phyloP scores from a whole-genome alignment of 1,284 basidiomycete species.

The Leccinum solheimii region DNA sequence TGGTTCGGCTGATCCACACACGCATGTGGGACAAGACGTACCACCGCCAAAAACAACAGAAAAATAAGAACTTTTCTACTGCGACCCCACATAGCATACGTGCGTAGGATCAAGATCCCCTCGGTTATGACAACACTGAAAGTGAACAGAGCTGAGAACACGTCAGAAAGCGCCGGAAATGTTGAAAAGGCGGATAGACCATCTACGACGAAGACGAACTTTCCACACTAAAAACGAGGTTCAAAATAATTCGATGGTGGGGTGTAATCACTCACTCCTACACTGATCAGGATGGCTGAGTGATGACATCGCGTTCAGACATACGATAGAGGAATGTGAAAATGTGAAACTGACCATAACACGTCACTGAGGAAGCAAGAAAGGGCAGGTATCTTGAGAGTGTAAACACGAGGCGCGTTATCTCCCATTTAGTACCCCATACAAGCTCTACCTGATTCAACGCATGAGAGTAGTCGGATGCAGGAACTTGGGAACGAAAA shows the following conservation, averaged over 20 bases:
- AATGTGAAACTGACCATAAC: not conserved
- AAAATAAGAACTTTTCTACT: constrained; percentile 21
- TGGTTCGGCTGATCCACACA: not conserved
- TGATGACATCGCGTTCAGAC: not conserved
- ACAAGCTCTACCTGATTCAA: constrained; percentile 20
- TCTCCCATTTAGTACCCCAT: constrained; percentile 22
- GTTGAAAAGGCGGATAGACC: not conserved
- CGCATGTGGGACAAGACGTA: constrained; percentile 6
- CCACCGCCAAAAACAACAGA: constrained; percentile 23
- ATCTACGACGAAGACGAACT: not conserved
- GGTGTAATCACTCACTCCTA: not conserved
- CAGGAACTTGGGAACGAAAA: constrained; percentile 2
- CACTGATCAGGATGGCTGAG: constrained; percentile 9
- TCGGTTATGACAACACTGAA: not conserved
- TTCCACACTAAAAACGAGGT: not conserved
- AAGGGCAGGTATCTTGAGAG: not conserved
- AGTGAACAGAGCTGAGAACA: not conserved
- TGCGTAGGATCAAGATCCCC: constrained; percentile 16
- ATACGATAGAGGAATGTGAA: not conserved
- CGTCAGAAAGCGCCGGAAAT: not conserved
- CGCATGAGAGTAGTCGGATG: constrained; percentile 22
- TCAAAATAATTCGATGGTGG: not conserved
- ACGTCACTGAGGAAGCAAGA: not conserved
- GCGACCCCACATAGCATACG: constrained; percentile 29
- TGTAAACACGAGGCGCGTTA: too few species aligned